These are phyloP conservation scores for Suillus alpinus DNA, from an alignment of 768 basidiomycete genomes.

Conservation along the genomic window DNA sequence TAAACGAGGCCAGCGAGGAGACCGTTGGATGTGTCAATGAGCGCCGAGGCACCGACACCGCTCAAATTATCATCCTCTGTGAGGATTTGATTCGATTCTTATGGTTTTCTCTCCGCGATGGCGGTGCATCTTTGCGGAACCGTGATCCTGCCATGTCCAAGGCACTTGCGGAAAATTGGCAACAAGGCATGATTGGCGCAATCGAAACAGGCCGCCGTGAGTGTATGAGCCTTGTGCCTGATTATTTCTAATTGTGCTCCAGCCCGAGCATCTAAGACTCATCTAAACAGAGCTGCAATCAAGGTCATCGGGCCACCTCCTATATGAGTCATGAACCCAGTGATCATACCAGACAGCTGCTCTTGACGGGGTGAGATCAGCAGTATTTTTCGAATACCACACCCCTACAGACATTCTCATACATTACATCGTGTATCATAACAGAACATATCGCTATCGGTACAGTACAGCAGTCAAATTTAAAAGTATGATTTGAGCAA, in stretches of 20 bases:
- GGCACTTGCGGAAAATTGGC: conserved; percentile 18
- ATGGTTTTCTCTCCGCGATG: conserved; percentile 30
- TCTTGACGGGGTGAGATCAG: background rate
- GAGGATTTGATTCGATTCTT: conserved; percentile 23
- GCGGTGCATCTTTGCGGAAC: conserved; percentile 19
- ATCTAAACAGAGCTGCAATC: background rate
- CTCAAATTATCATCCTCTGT: conserved; percentile 24
- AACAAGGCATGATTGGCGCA: conserved; percentile 8
- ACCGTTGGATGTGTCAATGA: conserved; percentile 18
- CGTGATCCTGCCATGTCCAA: conserved; percentile 16
- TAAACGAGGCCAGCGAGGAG: conserved; percentile 16
- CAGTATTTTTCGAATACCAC: background rate
- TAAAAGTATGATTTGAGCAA: background rate
- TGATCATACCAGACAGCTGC: background rate
- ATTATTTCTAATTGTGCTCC: conserved; percentile 1
- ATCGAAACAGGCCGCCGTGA: conserved; percentile 22
- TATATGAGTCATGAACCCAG: background rate
- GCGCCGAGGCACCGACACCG: conserved; percentile 22
- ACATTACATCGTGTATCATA: background rate
- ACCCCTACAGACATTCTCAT: background rate
- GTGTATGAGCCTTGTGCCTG: background rate
- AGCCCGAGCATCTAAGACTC: conserved; percentile 8
- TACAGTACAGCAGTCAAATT: background rate
- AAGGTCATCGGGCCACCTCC: background rate
- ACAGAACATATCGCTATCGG: background rate